A percentile compares a stretch with the other conserved stretches of the same genome.
Conservation (phyloP, 2,329 filamentous ascomycete genomes). For the Hymenoscyphus fructigenus region DNA sequence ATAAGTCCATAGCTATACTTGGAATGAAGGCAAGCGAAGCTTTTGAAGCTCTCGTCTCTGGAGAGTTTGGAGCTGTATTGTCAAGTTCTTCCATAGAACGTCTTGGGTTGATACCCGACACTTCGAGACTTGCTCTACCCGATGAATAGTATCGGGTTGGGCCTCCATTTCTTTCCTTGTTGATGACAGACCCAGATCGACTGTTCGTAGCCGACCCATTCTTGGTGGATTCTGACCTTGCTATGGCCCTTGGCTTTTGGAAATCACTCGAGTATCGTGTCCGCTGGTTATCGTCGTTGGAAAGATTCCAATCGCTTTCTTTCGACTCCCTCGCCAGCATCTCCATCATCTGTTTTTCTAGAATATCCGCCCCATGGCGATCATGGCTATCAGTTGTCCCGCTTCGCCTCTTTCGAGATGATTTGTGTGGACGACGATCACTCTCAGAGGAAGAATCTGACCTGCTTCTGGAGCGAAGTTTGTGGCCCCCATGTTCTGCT, state of each 20-base stretch:
- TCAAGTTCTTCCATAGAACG: slow-evolving; percentile 44
- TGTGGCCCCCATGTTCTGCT: slow-evolving; percentile 50
- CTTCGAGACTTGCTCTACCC: slow-evolving; percentile 47
- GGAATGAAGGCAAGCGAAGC: slow-evolving; percentile 48
- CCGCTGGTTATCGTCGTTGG: slow-evolving; percentile 19
- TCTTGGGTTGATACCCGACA: slow-evolving; percentile 41
- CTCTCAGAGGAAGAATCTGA: slow-evolving; percentile 61
- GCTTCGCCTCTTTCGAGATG: slow-evolving; percentile 40
- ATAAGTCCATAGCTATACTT: slow-evolving; percentile 61
- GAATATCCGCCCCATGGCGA: slow-evolving; percentile 50
- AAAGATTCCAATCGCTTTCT: slow-evolving; percentile 23
- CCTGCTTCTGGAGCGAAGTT: slow-evolving; percentile 51
- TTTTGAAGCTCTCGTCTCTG: slow-evolving; percentile 26
- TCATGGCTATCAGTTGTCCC: slow-evolving; percentile 44
- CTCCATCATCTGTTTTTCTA: slow-evolving; percentile 62
- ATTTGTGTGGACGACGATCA: slow-evolving; percentile 49
- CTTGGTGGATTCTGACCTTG: slow-evolving; percentile 5
- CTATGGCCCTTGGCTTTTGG: slow-evolving; percentile 13
- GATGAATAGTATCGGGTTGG: slow-evolving; percentile 25
- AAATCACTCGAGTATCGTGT: slow-evolving; percentile 21
- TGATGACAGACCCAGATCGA: slow-evolving; percentile 25
- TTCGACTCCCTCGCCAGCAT: slow-evolving; percentile 56
- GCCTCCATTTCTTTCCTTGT: slow-evolving; percentile 24
- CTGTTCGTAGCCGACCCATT: slow-evolving; percentile 21
- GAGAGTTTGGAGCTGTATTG: slow-evolving; percentile 42